Evolutionary conservation across 1,139 yeast genomes (phyloP).

Genomic region (Nakaseomyces glabratus): DNA sequence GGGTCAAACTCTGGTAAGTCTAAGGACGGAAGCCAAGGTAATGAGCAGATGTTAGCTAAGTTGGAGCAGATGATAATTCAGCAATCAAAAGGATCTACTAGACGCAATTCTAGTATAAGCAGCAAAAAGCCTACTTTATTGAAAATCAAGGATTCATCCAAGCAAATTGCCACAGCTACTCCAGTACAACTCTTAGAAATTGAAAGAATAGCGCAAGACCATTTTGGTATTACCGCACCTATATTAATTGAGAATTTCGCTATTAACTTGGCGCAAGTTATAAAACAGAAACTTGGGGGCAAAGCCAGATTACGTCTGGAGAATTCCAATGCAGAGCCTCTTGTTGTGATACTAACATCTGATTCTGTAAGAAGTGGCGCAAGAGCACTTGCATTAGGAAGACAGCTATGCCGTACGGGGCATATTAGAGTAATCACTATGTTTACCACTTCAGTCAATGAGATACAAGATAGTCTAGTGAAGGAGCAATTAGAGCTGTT

Average conservation of each 20-base stretch:
- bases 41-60: slow-evolving; percentile 18
- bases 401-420: slow-evolving; percentile 55
- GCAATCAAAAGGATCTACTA: slow-evolving; percentile 12
- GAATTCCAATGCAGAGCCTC: slow-evolving; percentile 72
- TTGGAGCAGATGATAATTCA: slow-evolving; percentile 20
- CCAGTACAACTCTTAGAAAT: slow-evolving; percentile 79
- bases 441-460: slow-evolving; percentile 20
- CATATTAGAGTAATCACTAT: slow-evolving; percentile 50
- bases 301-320: slow-evolving; percentile 46
- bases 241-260: slow-evolving; percentile 65
- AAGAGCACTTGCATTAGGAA: slow-evolving; percentile 69
- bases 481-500: slow-evolving; percentile 45
- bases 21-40: slow-evolving; percentile 9
- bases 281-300: slow-evolving; percentile 62
- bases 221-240: slow-evolving; percentile 42
- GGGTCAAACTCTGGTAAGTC: slow-evolving; percentile 10
- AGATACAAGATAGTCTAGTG: slow-evolving; percentile 23
- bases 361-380: slow-evolving; percentile 72
- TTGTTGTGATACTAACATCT: slow-evolving; percentile 53
- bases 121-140: slow-evolving; percentile 1
- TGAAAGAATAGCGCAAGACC: slow-evolving; percentile 50
- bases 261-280: slow-evolving; percentile 51
- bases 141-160: slow-evolving; percentile 9
- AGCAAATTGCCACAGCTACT: slow-evolving; percentile 48
- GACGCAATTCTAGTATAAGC: slow-evolving; percentile 5